Evolutionary conservation across 2,329 filamentous ascomycete species (phyloP).

Genomic region (Trichoderma sp.): DNA sequence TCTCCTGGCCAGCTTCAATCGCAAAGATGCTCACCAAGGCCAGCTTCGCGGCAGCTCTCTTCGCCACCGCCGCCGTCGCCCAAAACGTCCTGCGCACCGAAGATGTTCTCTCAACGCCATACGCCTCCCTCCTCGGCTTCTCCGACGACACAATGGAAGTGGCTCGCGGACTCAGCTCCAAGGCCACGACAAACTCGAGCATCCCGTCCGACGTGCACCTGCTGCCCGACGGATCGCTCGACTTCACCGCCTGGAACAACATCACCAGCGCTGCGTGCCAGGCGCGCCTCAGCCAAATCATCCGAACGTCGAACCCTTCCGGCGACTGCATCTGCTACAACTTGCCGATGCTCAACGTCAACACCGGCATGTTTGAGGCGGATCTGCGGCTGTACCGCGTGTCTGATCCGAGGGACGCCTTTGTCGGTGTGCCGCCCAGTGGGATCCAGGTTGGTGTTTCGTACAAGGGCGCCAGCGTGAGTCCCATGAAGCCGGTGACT

Average conservation of each 20-base stretch:
- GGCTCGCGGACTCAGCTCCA: neutral
- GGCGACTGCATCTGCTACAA: constrained; percentile 85
- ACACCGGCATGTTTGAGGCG: constrained; percentile 71
- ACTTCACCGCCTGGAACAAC: constrained; percentile 58
- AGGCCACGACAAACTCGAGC: constrained; percentile 28
- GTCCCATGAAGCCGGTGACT: constrained; percentile 29
- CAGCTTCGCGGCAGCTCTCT: constrained; percentile 18
- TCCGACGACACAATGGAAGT: constrained; percentile 21
- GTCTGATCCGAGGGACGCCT: constrained; percentile 57
- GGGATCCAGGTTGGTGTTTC: constrained; percentile 57
- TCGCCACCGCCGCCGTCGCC: constrained; percentile 12
- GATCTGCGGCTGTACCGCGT: constrained; percentile 75
- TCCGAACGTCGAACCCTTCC: constrained; percentile 67
- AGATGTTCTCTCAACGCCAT: constrained; percentile 37
- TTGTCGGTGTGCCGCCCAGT: constrained; percentile 52
- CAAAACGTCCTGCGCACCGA: constrained; percentile 34
- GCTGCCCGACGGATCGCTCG: constrained; percentile 48
- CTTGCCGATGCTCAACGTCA: constrained; percentile 67
- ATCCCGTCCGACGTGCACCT: constrained; percentile 37
- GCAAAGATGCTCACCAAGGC: constrained; percentile 19
- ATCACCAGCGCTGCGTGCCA: constrained; percentile 62
- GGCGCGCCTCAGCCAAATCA: constrained; percentile 55
- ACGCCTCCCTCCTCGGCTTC: constrained; percentile 29
- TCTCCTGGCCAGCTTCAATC: neutral
- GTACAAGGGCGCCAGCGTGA: constrained; percentile 54